A percentile compares a stretch with the other conserved stretches of the same genome.
Evolutionary conservation across 371 early-diverging fungal species (phyloP).

Genomic region (Haplosporangium sp.): DNA sequence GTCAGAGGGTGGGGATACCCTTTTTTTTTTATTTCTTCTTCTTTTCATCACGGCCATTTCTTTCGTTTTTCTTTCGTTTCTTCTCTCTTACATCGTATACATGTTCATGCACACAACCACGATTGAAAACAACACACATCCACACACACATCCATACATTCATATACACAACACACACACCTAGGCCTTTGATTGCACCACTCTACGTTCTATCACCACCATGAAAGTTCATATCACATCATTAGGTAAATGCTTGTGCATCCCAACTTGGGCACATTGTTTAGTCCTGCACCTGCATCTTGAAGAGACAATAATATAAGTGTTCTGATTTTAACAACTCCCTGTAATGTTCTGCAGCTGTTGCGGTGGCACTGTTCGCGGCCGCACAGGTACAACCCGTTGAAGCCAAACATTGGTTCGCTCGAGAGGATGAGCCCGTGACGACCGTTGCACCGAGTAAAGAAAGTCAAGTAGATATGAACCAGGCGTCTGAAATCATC

Average conservation of each 20-base stretch:
- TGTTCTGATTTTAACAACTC: background rate
- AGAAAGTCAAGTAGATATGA: background rate
- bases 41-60: background rate
- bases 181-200: no score
- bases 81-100: background rate
- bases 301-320: background rate
- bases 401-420: constrained; percentile 16
- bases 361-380: constrained; percentile 10
- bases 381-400: background rate
- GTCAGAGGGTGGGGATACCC: background rate
- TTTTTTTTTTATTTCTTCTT: background rate
- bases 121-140: background rate
- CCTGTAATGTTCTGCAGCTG: background rate
- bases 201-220: background rate
- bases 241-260: constrained; percentile 8
- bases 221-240: constrained; percentile 21
- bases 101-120: background rate
- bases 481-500: constrained; percentile 7
- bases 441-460: background rate
- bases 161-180: no score
- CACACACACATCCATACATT: background rate
- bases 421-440: background rate
- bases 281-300: background rate
- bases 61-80: background rate
- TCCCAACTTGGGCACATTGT: background rate